phyloP scores from a whole-genome alignment of 495 filamentous ascomycete genomes.

The Pseudomonodictys pantanalensis region DNA sequence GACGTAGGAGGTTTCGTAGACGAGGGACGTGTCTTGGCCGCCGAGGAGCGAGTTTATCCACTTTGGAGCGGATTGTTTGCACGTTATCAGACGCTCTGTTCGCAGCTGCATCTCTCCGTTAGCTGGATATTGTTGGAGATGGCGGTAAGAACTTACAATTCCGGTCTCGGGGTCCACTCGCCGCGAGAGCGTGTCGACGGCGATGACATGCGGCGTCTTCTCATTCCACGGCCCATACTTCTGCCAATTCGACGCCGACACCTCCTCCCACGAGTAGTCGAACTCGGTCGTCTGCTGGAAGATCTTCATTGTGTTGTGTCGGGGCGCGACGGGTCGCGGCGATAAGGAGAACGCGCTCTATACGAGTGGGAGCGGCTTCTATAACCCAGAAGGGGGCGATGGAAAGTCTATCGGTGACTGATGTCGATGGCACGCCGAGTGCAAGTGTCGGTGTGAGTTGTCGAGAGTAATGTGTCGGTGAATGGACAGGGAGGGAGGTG shows the following conservation, averaged over 20 bases:
- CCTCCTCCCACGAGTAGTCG: slow-evolving; percentile 97
- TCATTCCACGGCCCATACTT: slow-evolving; percentile 99
- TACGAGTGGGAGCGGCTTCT: background rate
- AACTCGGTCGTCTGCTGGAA: slow-evolving; percentile 86
- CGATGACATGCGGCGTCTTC: slow-evolving; percentile 87
- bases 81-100: slow-evolving; percentile 95
- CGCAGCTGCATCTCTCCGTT: slow-evolving; percentile 58
- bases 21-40: slow-evolving; percentile 72
- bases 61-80: slow-evolving; percentile 81
- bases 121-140: background rate
- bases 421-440: background rate
- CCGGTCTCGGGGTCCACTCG: slow-evolving; percentile 76
- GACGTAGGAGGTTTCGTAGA: slow-evolving; percentile 94
- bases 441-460: too few species aligned
- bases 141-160: slow-evolving; percentile 58
- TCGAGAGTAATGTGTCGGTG: too few species aligned
- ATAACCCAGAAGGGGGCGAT: background rate
- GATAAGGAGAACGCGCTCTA: background rate
- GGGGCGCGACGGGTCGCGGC: background rate
- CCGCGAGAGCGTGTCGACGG: slow-evolving; percentile 87
- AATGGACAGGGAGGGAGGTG: too few species aligned
- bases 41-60: slow-evolving; percentile 79
- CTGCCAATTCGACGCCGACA: slow-evolving; percentile 97
- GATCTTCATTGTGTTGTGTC: slow-evolving; percentile 72
- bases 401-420: background rate